Evolutionary conservation across 306 rosid species (phyloP), one percentile per base, ranked within the genome.

Genomic region (Cucurbita pepo): DNA sequence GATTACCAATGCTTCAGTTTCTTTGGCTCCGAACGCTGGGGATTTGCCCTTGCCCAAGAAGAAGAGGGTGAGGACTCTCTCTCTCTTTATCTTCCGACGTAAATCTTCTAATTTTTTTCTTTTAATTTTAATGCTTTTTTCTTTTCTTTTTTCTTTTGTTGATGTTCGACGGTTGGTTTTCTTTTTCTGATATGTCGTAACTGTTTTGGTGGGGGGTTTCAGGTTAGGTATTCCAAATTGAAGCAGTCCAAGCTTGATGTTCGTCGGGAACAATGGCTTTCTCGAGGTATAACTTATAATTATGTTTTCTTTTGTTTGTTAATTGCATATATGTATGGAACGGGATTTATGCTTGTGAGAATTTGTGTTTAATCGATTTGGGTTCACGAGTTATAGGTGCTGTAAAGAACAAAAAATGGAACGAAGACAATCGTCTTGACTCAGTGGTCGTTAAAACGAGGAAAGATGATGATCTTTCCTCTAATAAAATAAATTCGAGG

Each of bases 251-350:
- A 94, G 85, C 91, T 91, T 73, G 97, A 94, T 67, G 97, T 88
- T 55, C 99, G 99, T 75, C 96, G 99, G 21, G 99, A 94, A 77
- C 99, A 94, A 81, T 94, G 97, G 99, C 84, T 94, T 45, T 85
- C 95, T 40, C 96, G 88, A 84, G 92, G 99, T 94, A 80, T 75
- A n/a, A 14, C 6, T 62, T 5, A 5, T 54, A n/a, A 21, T 75
- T 51, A 16, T 53, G 4, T 30, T 55, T 58, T 38, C 43, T 74
- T 10, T 76, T 15, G 13, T 75, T 75, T 15, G 77, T 59, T 56
- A 5, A 56, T 74, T 58, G 25, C 14, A 71, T 38, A 1, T 73
- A 15, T 73, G 5, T 45, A 21, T 22, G 73, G 43, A 14, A 50
- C 57, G 45, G 73, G 57, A 15, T 69, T 44, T 34, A 13, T 69